A percentile compares a stretch with the other conserved stretches of the same genome.
Evolutionary conservation across 148 eudicot species (phyloP).

Genomic region (Suaeda aralocaspica): DNA sequence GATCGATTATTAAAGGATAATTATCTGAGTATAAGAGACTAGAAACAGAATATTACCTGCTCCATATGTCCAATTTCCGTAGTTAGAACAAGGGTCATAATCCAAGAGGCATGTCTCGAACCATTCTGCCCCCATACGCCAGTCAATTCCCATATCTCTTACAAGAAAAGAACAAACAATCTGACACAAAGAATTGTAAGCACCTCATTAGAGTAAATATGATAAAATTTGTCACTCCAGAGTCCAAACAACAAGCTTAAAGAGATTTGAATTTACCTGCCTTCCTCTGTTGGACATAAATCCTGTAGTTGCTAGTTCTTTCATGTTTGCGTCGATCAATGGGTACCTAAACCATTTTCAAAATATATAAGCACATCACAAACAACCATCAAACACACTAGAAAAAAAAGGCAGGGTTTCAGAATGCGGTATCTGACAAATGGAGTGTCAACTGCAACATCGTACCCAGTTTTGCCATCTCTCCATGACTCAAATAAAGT

Average conservation of each 20-base stretch:
- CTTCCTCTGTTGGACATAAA: slow-evolving; percentile 97
- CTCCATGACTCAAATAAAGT: slow-evolving; percentile 77
- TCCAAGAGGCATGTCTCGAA: slow-evolving; percentile 90
- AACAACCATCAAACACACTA: background rate
- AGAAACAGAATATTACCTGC: slow-evolving; percentile 50
- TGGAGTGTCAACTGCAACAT: background rate
- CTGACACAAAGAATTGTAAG: slow-evolving; percentile 28
- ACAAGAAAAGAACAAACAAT: slow-evolving; percentile 97
- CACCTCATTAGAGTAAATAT: background rate
- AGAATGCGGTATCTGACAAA: no score
- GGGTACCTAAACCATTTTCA: slow-evolving; percentile 58
- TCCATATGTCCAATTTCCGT: slow-evolving; percentile 97
- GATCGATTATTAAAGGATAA: background rate
- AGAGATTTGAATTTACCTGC: slow-evolving; percentile 46
- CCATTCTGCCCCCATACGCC: slow-evolving; percentile 99
- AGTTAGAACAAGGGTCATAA: slow-evolving; percentile 95
- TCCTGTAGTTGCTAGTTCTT: slow-evolving; percentile 76
- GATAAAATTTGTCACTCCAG: background rate
- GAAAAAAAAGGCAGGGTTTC: background rate
- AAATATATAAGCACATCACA: background rate
- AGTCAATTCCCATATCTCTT: slow-evolving; percentile 92
- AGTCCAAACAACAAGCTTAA: background rate
- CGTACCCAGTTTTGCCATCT: slow-evolving; percentile 78
- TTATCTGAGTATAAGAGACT: background rate
- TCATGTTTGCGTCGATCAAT: slow-evolving; percentile 87